Base-by-base conservation (phyloP, 208 protist species). In the Wallacemonas sp. region DNA sequence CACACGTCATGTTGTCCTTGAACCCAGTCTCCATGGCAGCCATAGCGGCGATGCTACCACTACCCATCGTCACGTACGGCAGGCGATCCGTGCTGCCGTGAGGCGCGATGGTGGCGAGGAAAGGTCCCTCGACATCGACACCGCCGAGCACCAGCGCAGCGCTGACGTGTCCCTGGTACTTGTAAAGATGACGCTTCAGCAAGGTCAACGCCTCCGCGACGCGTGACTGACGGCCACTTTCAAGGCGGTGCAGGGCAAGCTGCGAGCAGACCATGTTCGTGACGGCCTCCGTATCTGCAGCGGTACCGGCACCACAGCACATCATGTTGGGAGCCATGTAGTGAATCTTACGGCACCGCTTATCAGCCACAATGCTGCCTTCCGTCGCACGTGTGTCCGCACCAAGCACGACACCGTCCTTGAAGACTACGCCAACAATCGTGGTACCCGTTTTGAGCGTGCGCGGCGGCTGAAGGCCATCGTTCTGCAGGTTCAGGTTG, bases 251-350 rank as follows among this genome's bases (percentile, higher is more conserved):
- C 19, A 99, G 88, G 27, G 92, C 77, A 29, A 99, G 81, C 74
- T 99, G 83, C 9, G 91, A 89, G 33, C 87, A 84, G 21, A 99
- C 94, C 68, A 99, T 87, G 48, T 89, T 89, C 48, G 94, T 98
- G 12, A 94, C 83, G 0, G 95, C 85, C 76, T 97, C 98, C 6
- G 98, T 99, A 82, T 99, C 99, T 0, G 99, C 99, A 9, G 99
- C 96, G 8, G 99, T 99, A 55, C 99, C 99, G 32, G 99, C 99
- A 72, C 99, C 99, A 74, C 98, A 99, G 87, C 98, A 99, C 87
- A 98, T 99, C 33, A 99, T 99, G 70, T 99, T 99, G 37, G 98
- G 95, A 8, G 99, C 97, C 79, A 99, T 99, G 86, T 99, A 99
- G 80, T 99, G 99, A 69, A 99, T 99, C 89, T 99, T 99, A 62